These are phyloP conservation scores for Erythrophleum fordii DNA, from an alignment of 306 rosid species.

Conservation along the genomic window DNA sequence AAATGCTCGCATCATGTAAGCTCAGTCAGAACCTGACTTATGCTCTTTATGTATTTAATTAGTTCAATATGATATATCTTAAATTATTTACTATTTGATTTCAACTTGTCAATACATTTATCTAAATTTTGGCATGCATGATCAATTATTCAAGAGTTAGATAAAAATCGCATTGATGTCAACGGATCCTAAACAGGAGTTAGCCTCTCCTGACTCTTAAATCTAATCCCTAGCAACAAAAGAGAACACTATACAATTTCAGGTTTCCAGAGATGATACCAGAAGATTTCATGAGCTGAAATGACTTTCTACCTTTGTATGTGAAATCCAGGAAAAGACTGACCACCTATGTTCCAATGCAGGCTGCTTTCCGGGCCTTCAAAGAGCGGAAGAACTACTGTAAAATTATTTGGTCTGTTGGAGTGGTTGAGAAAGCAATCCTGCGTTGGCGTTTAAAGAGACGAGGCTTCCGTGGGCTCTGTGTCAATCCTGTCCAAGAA, in stretches of 20 bases:
- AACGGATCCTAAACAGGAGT: neutral
- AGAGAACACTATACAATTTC: neutral
- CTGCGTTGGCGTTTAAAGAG: constrained; percentile 93
- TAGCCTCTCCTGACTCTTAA: neutral
- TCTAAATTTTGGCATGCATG: neutral
- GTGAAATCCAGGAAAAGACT: constrained; percentile 22
- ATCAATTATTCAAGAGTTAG: neutral
- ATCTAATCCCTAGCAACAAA: neutral
- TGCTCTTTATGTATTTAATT: neutral
- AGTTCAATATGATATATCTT: neutral
- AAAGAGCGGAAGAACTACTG: constrained; percentile 76
- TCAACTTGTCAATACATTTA: neutral
- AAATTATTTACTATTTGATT: neutral
- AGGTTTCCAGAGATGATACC: neutral
- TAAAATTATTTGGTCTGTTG: constrained; percentile 90
- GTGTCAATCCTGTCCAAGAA: constrained; percentile 47
- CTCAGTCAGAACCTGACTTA: neutral
- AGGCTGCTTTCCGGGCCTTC: constrained; percentile 89
- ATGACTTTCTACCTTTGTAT: neutral
- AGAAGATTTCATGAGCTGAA: neutral
- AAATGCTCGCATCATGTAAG: neutral
- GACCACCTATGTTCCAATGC: constrained; percentile 43
- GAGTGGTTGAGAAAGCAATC: constrained; percentile 90
- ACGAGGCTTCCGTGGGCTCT: constrained; percentile 89
- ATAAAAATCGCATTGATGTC: neutral